These are phyloP conservation scores for Phytophthora chlamydospora DNA, from an alignment of 352 stramenopile genomes.

Conservation along the genomic window DNA sequence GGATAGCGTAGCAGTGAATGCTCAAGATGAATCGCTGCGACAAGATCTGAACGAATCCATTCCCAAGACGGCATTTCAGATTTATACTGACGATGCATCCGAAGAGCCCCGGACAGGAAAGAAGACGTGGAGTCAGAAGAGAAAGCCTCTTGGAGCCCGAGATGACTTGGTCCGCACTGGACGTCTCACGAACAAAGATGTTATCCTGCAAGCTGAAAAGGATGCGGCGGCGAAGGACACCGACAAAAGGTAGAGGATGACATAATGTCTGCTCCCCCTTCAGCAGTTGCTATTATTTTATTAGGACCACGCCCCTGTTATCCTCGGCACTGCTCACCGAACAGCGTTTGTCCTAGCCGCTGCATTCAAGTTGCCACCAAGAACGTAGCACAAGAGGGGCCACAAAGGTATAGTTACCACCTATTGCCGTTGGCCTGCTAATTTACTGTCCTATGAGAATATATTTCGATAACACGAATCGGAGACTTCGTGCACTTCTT, in stretches of 20 bases:
- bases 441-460: conserved; percentile 32
- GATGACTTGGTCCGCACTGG: conserved; percentile 67
- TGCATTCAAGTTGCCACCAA: conserved; percentile 26
- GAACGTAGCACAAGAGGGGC: conserved; percentile 35
- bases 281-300: conserved; percentile 21
- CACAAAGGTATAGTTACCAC: conserved; percentile 46
- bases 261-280: conserved; percentile 8
- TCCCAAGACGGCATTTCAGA: conserved; percentile 48
- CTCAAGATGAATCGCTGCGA: conserved; percentile 54
- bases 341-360: conserved; percentile 36
- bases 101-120: conserved; percentile 30
- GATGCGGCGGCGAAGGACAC: conserved; percentile 29
- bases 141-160: conserved; percentile 69
- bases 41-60: conserved; percentile 51
- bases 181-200: conserved; percentile 82
- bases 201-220: conserved; percentile 61
- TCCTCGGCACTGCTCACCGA: conserved; percentile 33
- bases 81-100: conserved; percentile 51
- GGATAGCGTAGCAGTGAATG: conserved; percentile 61
- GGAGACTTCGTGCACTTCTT: background rate
- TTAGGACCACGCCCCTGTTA: conserved; percentile 13
- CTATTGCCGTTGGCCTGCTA: conserved; percentile 19
- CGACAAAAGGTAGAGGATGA: conserved; percentile 51
- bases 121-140: conserved; percentile 42
- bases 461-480: conserved; percentile 12